Conservation (phyloP, 1,284 basidiomycete species). For the Cystobasidium pallidum region DNA sequence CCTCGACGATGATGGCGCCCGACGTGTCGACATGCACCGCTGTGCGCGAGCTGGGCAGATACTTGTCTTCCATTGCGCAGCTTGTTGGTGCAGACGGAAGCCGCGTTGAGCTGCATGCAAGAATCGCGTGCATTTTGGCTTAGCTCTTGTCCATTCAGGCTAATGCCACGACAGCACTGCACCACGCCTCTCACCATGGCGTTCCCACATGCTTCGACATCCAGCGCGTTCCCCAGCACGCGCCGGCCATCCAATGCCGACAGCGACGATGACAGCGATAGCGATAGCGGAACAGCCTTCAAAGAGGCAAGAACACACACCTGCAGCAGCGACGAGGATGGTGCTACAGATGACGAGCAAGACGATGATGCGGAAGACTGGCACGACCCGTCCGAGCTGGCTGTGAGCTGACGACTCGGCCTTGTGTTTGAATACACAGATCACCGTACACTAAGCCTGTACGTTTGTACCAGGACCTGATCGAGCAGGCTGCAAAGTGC, state of each 20-base stretch:
- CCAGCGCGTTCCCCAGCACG: constrained; percentile 4
- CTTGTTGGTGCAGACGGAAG: not conserved
- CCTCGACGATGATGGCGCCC: constrained; percentile 40
- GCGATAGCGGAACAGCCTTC: constrained; percentile 28
- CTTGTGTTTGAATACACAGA: too few relatives aligned
- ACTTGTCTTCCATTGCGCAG: constrained; percentile 37
- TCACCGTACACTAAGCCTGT: too few relatives aligned
- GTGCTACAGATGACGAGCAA: not conserved
- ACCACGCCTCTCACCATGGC: constrained; percentile 1
- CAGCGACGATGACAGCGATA: not conserved
- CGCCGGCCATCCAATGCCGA: not conserved
- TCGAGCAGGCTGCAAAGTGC: constrained; percentile 31
- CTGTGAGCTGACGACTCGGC: constrained; percentile 22
- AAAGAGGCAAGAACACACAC: constrained; percentile 16
- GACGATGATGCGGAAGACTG: constrained; percentile 24
- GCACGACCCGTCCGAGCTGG: constrained; percentile 37
- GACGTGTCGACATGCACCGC: constrained; percentile 42
- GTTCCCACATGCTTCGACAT: constrained; percentile 13
- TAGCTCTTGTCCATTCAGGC: too few relatives aligned
- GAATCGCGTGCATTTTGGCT: not conserved
- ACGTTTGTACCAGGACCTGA: constrained; percentile 44
- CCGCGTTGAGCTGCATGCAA: not conserved
- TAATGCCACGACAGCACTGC: too few relatives aligned
- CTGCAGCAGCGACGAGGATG: constrained; percentile 6
- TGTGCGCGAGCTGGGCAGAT: constrained; percentile 35